Base-by-base conservation (phyloP, 2,329 filamentous ascomycete genomes). In the Fusarium pilosicola region DNA sequence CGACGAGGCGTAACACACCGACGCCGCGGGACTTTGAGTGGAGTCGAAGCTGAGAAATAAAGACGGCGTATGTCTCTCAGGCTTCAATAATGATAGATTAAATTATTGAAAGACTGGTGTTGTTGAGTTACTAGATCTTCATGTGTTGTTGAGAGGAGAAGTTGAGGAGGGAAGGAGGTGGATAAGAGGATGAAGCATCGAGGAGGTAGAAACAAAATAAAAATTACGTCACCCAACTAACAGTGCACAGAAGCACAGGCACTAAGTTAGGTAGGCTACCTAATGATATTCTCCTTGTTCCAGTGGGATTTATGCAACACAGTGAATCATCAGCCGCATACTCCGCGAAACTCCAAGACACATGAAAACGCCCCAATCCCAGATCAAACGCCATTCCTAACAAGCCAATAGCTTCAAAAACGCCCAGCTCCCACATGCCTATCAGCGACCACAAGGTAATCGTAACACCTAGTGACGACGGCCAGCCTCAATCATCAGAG, bases 11-110 rank as follows among this genome's bases (percentile, higher is more conserved):
- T 18, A 1, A 1, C 5, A 39, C 12, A 24, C 5, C 22, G 4
- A 7, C 26, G 44, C 22, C 22, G 0, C 22, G 14, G 12, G 20
- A 12, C 5, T 22, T 41, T 18, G 8, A 10, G 18, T 26, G 3
- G 26, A 41, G 42, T 8, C 15, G n/a, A n/a, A n/a, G n/a, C n/a
- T n/a, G n/a, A n/a, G n/a, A n/a, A n/a, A n/a, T n/a, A n/a, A n/a
- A n/a, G n/a, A n/a, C n/a, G n/a, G n/a, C n/a, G n/a, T n/a, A n/a
- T n/a, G n/a, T n/a, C 0, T 22, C 17, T 20, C 5, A 51, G 22
- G 0, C 10, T 34, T 3, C 0, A 18, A 6, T 0, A 1, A 32
- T 3, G 6, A 5, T 22, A 1, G n/a, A 34, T 13, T 4, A 5
- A 26, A 8, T 13, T 13, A 1, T 0, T 32, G 18, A 2, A 4